A percentile compares a stretch with the other conserved stretches of the same genome.
phyloP scores from a whole-genome alignment of 169 alveolate genomes.

The Sarcocystis neurona region DNA sequence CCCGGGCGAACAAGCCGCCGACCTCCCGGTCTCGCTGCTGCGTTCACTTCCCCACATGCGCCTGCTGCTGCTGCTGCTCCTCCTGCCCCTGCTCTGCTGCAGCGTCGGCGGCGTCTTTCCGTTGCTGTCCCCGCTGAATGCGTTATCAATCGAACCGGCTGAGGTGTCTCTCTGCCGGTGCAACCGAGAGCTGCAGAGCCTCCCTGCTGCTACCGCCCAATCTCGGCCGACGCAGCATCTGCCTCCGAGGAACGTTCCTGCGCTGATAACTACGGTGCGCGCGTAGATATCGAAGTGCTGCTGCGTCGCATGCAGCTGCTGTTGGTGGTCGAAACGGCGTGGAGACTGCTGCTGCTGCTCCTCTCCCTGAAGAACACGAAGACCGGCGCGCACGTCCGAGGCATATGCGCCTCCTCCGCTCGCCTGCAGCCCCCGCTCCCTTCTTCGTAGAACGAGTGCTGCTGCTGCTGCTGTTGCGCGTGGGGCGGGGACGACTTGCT shows the following conservation, averaged over 20 bases:
- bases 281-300: background rate
- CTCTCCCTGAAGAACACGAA: background rate
- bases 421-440: slow-evolving; percentile 37
- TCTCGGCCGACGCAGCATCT: slow-evolving; percentile 82
- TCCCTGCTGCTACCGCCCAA: slow-evolving; percentile 47
- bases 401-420: slow-evolving; percentile 11
- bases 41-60: too few species aligned
- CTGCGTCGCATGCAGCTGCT: background rate
- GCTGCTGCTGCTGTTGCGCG: too few species aligned
- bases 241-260: slow-evolving; percentile 92
- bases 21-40: too few species aligned
- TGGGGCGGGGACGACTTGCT: too few species aligned
- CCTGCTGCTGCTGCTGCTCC: background rate
- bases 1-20: too few species aligned
- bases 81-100: too few species aligned
- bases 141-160: too few species aligned
- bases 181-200: background rate
- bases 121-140: too few species aligned
- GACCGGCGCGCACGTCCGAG: background rate
- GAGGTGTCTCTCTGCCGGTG: too few species aligned
- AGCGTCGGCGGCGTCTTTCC: too few species aligned
- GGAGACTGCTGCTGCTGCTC: slow-evolving; percentile 28
- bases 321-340: background rate
- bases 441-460: slow-evolving; percentile 9
- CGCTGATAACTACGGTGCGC: slow-evolving; percentile 81